Evolutionary conservation across 306 rosid species (phyloP), one percentile per base, ranked within the genome.

Genomic region (Lotus japonicus): DNA sequence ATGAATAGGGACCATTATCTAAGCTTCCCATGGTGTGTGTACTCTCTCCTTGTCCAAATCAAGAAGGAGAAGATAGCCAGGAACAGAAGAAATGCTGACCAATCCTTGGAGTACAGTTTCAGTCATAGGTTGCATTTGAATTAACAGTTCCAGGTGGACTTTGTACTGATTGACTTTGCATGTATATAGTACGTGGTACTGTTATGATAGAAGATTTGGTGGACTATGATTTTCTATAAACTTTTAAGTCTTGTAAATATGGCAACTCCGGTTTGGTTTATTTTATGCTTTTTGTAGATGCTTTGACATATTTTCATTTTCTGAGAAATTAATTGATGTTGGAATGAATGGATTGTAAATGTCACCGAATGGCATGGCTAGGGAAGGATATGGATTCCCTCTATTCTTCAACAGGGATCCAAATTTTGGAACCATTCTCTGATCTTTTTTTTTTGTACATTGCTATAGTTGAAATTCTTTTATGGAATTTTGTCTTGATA

Each of bases 11-110:
- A 55, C 74, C 97, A 91, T 66, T 88, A 60, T 58, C 76, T 88
- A 42, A 88, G 97, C 81, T 88, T 91, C 13, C 77, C 97, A 6
- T 91, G 95, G 97, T 88, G 91, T 52, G 83, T 87, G 44, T 78
- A 80, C 52, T 81, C 49, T 54, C 78, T n/a, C 43, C 92, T 88
- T 53, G 64, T 86, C 19, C 78, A 66, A 26, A 88, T 91, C 68
- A 91, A 88, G 81, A 81, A 56, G 68, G 69, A 58, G 18, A 87
- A 80, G 16, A 54, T 31, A 5, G 36, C 71, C 8, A 58, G 55
- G 11, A 28, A 7, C 11, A 73, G 75, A 72, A 66, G 17, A 70
- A 38, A 74, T 63, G 71, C 14, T 41, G 9, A 12, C 6, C 11
- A 3, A 5, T 64, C 78, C 33, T 57, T 71, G 68, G 75, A 53